These are phyloP conservation scores for Xylariaceae sp. DNA, from an alignment of 2,329 filamentous ascomycete species.

Conservation along the genomic window DNA sequence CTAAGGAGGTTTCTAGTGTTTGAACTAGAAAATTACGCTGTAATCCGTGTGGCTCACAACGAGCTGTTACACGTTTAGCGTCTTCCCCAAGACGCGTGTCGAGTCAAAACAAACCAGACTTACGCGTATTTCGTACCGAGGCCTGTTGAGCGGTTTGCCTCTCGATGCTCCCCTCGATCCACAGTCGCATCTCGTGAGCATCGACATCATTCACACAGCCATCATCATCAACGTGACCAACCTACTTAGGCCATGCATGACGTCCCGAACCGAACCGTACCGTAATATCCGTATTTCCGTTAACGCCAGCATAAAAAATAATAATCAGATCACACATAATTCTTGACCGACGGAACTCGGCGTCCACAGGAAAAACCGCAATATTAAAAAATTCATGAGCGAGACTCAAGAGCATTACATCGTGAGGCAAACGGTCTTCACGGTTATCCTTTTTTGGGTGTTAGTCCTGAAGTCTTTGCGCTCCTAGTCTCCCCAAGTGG, in stretches of 20 bases:
- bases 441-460: not conserved
- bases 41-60: not conserved
- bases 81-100: not conserved
- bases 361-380: too few species aligned
- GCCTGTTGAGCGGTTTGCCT: not conserved
- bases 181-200: conserved; percentile 11
- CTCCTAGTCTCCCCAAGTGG: conserved; percentile 12
- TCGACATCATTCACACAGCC: not conserved
- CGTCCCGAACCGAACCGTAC: too few species aligned
- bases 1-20: not conserved
- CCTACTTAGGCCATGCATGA: too few species aligned
- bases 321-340: too few species aligned
- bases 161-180: not conserved
- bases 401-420: not conserved
- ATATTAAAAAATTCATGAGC: too few species aligned
- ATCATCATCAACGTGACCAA: too few species aligned
- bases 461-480: conserved; percentile 2
- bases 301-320: too few species aligned
- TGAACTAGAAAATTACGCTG: not conserved
- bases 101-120: not conserved
- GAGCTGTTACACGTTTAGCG: not conserved
- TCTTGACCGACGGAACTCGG: too few species aligned
- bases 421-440: not conserved
- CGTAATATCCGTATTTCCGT: too few species aligned
- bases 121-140: too few species aligned